These are phyloP conservation scores for Tuber brumale DNA, from an alignment of 495 filamentous ascomycete species.

Conservation along the genomic window DNA sequence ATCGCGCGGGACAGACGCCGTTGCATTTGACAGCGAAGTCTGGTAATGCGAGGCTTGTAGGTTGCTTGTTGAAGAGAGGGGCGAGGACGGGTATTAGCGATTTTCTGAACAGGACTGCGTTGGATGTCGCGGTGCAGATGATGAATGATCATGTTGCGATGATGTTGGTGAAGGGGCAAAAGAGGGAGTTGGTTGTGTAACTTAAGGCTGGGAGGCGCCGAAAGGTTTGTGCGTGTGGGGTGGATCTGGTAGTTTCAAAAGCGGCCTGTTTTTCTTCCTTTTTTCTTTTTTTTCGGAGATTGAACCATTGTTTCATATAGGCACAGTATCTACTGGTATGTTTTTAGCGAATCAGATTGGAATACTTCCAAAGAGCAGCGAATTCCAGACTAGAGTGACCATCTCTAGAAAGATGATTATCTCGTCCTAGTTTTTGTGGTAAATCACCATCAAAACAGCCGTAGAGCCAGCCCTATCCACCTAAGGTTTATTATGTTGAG, in stretches of 20 bases:
- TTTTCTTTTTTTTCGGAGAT: background rate
- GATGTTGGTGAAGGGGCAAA: background rate
- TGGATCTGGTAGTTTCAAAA: too few relatives aligned
- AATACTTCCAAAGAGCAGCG: background rate
- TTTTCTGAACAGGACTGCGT: background rate
- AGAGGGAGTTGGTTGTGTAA: background rate
- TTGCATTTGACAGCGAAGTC: constrained; percentile 10
- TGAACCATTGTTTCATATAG: background rate
- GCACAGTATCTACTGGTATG: background rate
- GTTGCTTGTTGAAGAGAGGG: constrained; percentile 11
- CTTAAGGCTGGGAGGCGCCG: background rate
- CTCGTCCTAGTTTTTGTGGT: too few relatives aligned
- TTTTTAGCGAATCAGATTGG: background rate
- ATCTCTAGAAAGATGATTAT: too few relatives aligned
- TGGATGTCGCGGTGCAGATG: background rate
- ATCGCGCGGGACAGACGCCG: background rate
- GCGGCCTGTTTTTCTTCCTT: too few relatives aligned
- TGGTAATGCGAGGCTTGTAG: constrained; percentile 6
- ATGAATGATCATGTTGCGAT: background rate
- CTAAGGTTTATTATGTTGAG: too few relatives aligned
- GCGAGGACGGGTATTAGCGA: background rate
- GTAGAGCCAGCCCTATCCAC: too few relatives aligned
- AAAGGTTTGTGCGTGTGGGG: background rate
- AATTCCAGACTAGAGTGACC: background rate
- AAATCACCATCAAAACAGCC: too few relatives aligned